phyloP scores from a whole-genome alignment of 75 land plant genomes.

The Azolla pinnata region DNA sequence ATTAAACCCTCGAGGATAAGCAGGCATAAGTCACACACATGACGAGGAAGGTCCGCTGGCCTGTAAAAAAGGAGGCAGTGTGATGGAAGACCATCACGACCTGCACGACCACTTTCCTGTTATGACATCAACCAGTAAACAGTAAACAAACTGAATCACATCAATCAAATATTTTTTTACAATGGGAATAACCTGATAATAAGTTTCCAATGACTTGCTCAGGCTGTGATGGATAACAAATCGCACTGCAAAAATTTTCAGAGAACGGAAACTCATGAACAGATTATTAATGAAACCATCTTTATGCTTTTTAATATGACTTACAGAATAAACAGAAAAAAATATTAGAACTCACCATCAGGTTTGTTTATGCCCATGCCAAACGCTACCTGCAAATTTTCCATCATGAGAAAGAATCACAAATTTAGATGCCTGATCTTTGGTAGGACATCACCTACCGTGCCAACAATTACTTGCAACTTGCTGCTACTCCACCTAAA shows the following conservation, averaged over 20 bases:
- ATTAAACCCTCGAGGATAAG: too few species aligned
- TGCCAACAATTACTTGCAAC: constrained; percentile 94
- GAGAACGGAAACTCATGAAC: neutral
- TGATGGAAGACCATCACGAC: constrained; percentile 95
- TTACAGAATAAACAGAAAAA: neutral
- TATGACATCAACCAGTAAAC: neutral
- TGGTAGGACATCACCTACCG: constrained; percentile 41
- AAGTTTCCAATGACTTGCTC: constrained; percentile 98
- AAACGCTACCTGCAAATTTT: constrained; percentile 76
- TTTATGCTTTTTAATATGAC: neutral
- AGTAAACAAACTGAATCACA: neutral
- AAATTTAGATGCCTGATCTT: neutral
- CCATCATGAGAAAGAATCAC: neutral
- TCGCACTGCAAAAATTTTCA: constrained; percentile 56
- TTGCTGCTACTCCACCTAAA: constrained; percentile 85
- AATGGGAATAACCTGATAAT: constrained; percentile 62
- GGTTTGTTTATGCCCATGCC: constrained; percentile 99
- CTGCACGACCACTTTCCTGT: constrained; percentile 99
- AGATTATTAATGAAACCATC: neutral
- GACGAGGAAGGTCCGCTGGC: constrained; percentile 92
- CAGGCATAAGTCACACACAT: constrained; percentile 49
- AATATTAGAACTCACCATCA: constrained; percentile 57
- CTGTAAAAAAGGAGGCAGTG: constrained; percentile 79
- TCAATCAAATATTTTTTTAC: neutral
- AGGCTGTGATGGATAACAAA: constrained; percentile 97